Percentiles rank a stretch among this genome's conserved stretches.
These are phyloP conservation scores for Pythium folliculosum DNA, from an alignment of 352 stramenopile genomes.

Conservation along the genomic window DNA sequence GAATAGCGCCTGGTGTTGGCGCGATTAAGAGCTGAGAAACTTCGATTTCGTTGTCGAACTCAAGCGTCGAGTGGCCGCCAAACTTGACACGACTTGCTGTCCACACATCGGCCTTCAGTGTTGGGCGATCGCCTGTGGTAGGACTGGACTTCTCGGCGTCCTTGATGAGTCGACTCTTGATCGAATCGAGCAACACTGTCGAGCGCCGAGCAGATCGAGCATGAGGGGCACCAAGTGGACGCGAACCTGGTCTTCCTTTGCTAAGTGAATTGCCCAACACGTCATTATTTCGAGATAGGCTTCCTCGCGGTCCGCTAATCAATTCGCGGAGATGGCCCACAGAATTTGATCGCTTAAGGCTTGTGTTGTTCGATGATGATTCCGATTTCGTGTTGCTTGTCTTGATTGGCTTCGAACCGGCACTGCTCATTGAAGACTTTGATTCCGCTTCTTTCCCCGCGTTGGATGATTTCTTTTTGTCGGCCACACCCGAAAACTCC, in stretches of 20 bases:
- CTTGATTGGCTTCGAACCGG: background rate
- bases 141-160: conserved; percentile 11
- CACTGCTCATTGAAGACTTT: conserved; percentile 1
- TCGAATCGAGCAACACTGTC: conserved; percentile 27
- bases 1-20: conserved; percentile 4
- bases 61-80: conserved; percentile 17
- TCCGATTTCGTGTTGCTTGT: conserved; percentile 6
- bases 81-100: conserved; percentile 28
- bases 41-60: conserved; percentile 33
- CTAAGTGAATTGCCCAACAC: conserved; percentile 16
- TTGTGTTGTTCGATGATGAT: background rate
- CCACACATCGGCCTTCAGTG: conserved; percentile 16
- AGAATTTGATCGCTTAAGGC: conserved; percentile 53
- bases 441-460: background rate
- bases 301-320: conserved; percentile 37
- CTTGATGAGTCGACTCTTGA: conserved; percentile 17
- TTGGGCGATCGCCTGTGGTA: background rate
- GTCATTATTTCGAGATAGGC: conserved; percentile 6
- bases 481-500: background rate
- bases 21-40: conserved; percentile 26
- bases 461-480: conserved; percentile 13
- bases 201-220: conserved; percentile 19
- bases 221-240: conserved; percentile 21
- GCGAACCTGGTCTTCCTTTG: conserved; percentile 6
- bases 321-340: conserved; percentile 56